A percentile compares a stretch with the other conserved stretches of the same genome.
Conservation (phyloP, 306 rosid genomes). For the Medicago lupulina region DNA sequence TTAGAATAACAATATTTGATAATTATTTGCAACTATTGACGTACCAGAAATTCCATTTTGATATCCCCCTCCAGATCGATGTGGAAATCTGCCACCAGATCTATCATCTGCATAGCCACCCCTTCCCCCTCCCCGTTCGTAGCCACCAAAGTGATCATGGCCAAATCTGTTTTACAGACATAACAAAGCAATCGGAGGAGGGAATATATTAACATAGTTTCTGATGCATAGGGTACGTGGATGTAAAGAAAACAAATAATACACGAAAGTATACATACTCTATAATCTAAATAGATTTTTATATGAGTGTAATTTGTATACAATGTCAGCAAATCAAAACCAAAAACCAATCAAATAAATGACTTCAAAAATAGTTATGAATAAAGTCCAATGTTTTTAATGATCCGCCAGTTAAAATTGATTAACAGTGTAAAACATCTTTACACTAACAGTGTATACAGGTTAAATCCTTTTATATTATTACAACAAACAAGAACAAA, state of each 20-base stretch:
- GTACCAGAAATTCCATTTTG: conserved; percentile 73
- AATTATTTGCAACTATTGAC: conserved; percentile 33
- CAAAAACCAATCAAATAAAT: background rate
- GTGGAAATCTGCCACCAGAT: conserved; percentile 74
- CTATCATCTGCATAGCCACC: conserved; percentile 76
- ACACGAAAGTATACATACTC: background rate
- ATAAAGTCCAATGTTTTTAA: background rate
- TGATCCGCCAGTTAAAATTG: background rate
- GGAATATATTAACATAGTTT: background rate
- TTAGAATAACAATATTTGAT: background rate
- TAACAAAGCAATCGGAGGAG: conserved; percentile 4
- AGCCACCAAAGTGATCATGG: conserved; percentile 76
- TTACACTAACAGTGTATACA: background rate
- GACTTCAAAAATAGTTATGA: background rate
- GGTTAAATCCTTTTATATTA: background rate
- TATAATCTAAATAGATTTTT: background rate
- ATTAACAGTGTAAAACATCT: background rate
- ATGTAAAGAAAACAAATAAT: conserved; percentile 6
- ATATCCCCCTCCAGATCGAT: conserved; percentile 73
- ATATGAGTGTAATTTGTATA: background rate
- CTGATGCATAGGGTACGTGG: background rate
- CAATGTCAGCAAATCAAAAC: background rate
- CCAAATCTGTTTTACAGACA: conserved; percentile 65
- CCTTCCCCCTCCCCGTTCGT: conserved; percentile 86
- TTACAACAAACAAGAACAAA: conserved; percentile 17